Evolutionary conservation across 139 green algal species (phyloP), one percentile per base, ranked within the genome.

Genomic region (Coccomyxa sp.): DNA sequence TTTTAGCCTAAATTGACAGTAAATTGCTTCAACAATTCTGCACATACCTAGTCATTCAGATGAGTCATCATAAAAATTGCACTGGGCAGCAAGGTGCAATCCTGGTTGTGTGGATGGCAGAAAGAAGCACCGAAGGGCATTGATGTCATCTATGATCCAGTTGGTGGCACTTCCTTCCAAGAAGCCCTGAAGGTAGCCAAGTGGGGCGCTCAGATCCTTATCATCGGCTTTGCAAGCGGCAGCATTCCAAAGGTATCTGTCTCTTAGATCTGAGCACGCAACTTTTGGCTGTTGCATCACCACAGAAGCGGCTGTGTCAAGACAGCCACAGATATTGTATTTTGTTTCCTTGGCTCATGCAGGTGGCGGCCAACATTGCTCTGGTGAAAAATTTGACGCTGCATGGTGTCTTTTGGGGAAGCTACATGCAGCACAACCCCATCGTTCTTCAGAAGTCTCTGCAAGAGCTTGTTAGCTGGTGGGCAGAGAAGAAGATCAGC

Each of bases 341-440:
- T 27, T 23, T 13, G 21, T 74, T 23, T 27, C 66, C 23, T 23
- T 27, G 23, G 21, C 66, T 74, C 23, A 74, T 77, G 60, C 76
- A 86, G 83, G 88, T 96, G 31, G 77, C 89, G n/a, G 86, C 94
- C 51, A 97, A 97, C 89, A 89, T 97, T 28, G 86, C 91, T 14
- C 87, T 96, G 75, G 94, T 97, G 0, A 98, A 98, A 89, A 98
- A 98, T 85, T 83, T 92, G 23, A 97, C 94, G 13, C 67, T 86
- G 13, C 82, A 87, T 67, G 94, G 94, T 27, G 51, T 96, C 25
- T 97, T 94, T 79, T 96, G 94, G 94, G 94, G 94, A 30, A 87
- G 76, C 57, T 95, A 96, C 89, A 86, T 93, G 85, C 67, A 86
- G 77, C 60, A 93, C 57, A 17, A 86, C 17, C 94, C 94, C 0